A percentile compares a stretch with the other conserved stretches of the same genome.
Conservation (phyloP, 2,329 filamentous ascomycete genomes). For the Tolypocladium tropicale region DNA sequence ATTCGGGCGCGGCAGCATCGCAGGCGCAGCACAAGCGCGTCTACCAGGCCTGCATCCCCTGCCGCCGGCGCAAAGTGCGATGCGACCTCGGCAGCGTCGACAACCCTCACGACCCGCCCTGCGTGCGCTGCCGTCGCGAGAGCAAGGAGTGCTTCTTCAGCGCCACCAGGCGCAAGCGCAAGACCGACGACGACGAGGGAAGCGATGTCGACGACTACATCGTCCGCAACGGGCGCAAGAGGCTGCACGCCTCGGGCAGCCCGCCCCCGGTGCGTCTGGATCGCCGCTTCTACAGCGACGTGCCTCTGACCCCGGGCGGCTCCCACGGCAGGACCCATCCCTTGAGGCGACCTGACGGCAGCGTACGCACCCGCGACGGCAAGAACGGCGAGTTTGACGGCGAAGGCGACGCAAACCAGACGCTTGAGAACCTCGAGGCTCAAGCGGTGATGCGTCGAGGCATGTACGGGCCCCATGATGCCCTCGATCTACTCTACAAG, state of each 20-base stretch:
- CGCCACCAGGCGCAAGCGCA: constrained; percentile 84
- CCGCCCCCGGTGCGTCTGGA: constrained; percentile 29
- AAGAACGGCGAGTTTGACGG: constrained; percentile 24
- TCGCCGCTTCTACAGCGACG: constrained; percentile 35
- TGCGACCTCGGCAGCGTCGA: constrained; percentile 69
- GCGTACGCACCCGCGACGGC: constrained; percentile 11
- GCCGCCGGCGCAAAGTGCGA: constrained; percentile 50
- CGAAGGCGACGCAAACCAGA: constrained; percentile 47
- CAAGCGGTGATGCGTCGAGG: constrained; percentile 56
- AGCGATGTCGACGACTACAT: constrained; percentile 55
- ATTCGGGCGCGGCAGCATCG: background rate
- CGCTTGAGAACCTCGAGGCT: constrained; percentile 55
- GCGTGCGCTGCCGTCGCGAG: constrained; percentile 85
- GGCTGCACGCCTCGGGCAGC: constrained; percentile 38
- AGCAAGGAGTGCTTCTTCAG: constrained; percentile 97
- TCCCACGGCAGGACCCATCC: constrained; percentile 57
- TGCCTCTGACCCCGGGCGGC: constrained; percentile 54
- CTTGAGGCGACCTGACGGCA: constrained; percentile 48
- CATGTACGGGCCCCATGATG: constrained; percentile 87
- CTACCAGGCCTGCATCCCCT: constrained; percentile 54
- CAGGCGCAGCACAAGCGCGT: constrained; percentile 46
- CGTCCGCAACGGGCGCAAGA: constrained; percentile 63
- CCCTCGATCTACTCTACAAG: constrained; percentile 82
- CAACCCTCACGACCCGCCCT: constrained; percentile 87
- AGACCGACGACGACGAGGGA: constrained; percentile 50